phyloP scores from a whole-genome alignment of 768 basidiomycete genomes.

The Termitomyces sp. region DNA sequence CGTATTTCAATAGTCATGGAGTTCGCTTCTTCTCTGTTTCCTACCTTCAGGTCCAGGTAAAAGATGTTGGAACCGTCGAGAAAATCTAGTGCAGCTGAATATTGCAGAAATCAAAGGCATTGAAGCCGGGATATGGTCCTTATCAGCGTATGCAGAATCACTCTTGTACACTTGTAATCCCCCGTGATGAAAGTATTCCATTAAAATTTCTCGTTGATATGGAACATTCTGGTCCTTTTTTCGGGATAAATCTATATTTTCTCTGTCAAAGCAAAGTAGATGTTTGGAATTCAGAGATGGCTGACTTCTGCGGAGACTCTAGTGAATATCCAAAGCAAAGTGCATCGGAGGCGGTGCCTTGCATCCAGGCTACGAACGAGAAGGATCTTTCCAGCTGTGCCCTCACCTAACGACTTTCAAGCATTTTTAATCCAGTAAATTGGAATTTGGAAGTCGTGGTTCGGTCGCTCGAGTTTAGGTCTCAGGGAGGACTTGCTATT shows the following conservation, averaged over 20 bases:
- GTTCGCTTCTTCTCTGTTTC: no score
- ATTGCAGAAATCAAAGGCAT: no score
- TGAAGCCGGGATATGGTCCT: no score
- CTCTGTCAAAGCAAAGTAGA: not conserved
- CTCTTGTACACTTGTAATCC: no score
- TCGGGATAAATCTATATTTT: slow-evolving; percentile 16
- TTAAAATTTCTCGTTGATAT: no score
- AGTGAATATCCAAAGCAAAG: slow-evolving; percentile 42
- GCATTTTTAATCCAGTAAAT: slow-evolving; percentile 35
- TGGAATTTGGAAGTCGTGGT: slow-evolving; percentile 29
- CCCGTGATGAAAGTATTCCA: no score
- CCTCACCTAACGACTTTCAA: slow-evolving; percentile 30
- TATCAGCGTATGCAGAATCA: no score
- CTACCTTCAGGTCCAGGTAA: no score
- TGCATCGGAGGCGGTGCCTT: slow-evolving; percentile 28
- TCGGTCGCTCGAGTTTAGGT: slow-evolving; percentile 20
- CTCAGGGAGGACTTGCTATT: not conserved
- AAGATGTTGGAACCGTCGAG: no score
- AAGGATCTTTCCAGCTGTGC: slow-evolving; percentile 35
- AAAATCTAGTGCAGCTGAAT: no score
- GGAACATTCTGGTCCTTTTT: slow-evolving; percentile 25
- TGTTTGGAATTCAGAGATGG: not conserved
- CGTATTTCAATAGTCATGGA: no score
- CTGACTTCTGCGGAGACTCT: slow-evolving; percentile 20
- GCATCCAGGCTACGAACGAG: slow-evolving; percentile 29